A percentile compares a stretch with the other conserved stretches of the same genome.
phyloP scores from a whole-genome alignment of 2,329 filamentous ascomycete species.

The Neofusicoccum umdonicola region DNA sequence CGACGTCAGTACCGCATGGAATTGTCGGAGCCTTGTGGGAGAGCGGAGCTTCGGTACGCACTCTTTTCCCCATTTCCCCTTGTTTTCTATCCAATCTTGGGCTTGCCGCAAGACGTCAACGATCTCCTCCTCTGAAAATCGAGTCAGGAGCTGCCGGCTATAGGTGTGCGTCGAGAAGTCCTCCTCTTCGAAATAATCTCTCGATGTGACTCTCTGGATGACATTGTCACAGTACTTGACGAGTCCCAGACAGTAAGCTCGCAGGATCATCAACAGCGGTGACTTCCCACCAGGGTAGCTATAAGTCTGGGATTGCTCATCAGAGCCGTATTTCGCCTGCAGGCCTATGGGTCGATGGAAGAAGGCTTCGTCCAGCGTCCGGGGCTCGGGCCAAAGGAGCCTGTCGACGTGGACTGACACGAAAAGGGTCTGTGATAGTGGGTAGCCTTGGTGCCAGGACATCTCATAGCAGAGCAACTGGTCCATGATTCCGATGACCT shows the following conservation, averaged over 20 bases:
- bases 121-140: constrained; percentile 59
- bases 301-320: constrained; percentile 24
- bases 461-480: constrained; percentile 91
- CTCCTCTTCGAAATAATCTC: constrained; percentile 96
- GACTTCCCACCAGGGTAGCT: constrained; percentile 40
- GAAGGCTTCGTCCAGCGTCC: constrained; percentile 61
- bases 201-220: constrained; percentile 71
- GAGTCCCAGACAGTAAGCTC: constrained; percentile 81
- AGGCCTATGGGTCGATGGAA: constrained; percentile 47
- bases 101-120: constrained; percentile 55
- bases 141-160: constrained; percentile 70
- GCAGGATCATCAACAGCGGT: constrained; percentile 59
- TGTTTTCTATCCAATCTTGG: constrained; percentile 42
- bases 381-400: constrained; percentile 69
- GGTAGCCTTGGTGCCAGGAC: constrained; percentile 96
- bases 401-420: constrained; percentile 89
- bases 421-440: constrained; percentile 89
- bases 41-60: not conserved
- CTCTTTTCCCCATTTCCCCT: constrained; percentile 15
- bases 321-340: constrained; percentile 20
- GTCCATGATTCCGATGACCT: constrained; percentile 92
- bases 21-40: too few species aligned
- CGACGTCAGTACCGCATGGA: too few species aligned
- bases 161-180: constrained; percentile 95
- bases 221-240: constrained; percentile 81